These are phyloP conservation scores for Syzygium jambos DNA, from an alignment of 345 rosid species.

Conservation along the genomic window DNA sequence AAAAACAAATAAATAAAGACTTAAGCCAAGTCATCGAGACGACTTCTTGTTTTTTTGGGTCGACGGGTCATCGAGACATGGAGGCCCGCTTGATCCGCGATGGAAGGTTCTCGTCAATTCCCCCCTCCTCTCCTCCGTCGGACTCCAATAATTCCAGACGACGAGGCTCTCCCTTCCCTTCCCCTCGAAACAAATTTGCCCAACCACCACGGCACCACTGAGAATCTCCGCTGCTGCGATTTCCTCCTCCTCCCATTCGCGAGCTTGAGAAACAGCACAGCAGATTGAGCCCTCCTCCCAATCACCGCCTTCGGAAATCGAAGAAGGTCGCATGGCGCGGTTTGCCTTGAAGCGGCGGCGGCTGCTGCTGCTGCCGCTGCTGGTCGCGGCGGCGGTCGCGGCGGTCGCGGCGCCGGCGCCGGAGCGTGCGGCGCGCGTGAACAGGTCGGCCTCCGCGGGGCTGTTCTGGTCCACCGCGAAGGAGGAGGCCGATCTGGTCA, in stretches of 20 bases:
- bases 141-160: neutral
- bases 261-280: neutral
- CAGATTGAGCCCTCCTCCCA: neutral
- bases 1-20: neutral
- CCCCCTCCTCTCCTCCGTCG: neutral
- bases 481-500: constrained; percentile 51
- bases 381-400: neutral
- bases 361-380: neutral
- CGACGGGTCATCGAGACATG: neutral
- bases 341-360: neutral
- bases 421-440: constrained; percentile 24
- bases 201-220: neutral
- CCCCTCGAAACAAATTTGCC: neutral
- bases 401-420: neutral
- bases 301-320: neutral
- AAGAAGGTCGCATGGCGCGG: neutral
- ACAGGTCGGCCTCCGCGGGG: constrained; percentile 30
- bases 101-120: neutral
- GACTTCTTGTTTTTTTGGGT: too few species aligned
- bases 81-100: neutral
- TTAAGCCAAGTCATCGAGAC: too few species aligned
- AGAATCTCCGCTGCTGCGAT: neutral
- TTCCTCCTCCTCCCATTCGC: neutral
- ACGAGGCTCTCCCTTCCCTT: neutral
- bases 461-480: constrained; percentile 58